These are phyloP conservation scores for Phellopilus nigrolimitatus DNA, from an alignment of 1,284 basidiomycete genomes.

Conservation along the genomic window DNA sequence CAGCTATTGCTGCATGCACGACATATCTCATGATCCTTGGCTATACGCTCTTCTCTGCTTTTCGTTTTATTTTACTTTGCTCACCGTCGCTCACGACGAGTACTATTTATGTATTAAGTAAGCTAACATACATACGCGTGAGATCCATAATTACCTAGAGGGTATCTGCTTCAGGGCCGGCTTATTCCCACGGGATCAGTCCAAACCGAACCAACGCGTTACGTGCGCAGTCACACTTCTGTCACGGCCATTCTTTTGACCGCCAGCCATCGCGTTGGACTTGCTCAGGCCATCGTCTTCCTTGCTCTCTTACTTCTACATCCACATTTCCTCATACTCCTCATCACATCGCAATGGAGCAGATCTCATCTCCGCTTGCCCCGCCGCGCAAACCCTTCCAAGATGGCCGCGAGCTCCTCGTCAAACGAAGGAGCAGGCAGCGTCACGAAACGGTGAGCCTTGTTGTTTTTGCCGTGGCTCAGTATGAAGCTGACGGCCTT, in stretches of 20 bases:
- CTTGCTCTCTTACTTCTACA: slow-evolving; percentile 4
- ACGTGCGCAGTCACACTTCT: background rate
- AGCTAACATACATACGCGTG: too few species aligned
- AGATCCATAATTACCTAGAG: too few species aligned
- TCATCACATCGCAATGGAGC: slow-evolving; percentile 52
- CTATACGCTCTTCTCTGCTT: too few species aligned
- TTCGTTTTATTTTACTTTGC: too few species aligned
- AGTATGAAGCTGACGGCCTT: slow-evolving; percentile 26
- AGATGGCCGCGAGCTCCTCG: slow-evolving; percentile 47
- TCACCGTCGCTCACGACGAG: slow-evolving; percentile 3
- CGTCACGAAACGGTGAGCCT: slow-evolving; percentile 69
- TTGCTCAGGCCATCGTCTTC: background rate
- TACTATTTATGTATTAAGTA: too few species aligned
- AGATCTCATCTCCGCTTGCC: slow-evolving; percentile 61
- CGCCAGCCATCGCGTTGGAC: slow-evolving; percentile 3
- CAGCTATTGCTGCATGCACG: too few species aligned
- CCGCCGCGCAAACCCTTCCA: slow-evolving; percentile 54
- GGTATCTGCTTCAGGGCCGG: background rate
- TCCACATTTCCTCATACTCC: background rate
- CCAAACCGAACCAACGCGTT: slow-evolving; percentile 7
- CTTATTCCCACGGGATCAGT: background rate
- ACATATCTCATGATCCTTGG: too few species aligned
- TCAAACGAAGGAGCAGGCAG: slow-evolving; percentile 59
- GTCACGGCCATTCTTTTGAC: slow-evolving; percentile 3
- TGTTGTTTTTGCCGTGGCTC: slow-evolving; percentile 36